Evolutionary conservation across 2,329 filamentous ascomycete species (phyloP).

Genomic region (Trichoderma asperellum): DNA sequence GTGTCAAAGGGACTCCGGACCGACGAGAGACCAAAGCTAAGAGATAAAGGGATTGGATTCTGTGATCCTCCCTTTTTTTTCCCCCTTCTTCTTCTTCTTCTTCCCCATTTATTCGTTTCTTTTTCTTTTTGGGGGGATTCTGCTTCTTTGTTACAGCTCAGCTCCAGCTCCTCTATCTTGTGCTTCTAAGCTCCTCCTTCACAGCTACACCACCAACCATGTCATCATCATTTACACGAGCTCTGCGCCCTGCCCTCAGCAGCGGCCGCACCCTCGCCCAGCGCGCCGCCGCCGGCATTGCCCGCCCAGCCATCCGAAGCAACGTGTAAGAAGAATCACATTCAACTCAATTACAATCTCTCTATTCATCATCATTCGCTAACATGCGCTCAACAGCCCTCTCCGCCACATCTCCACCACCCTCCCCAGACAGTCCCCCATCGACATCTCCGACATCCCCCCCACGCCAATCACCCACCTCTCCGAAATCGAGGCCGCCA

Average conservation of each 20-base stretch:
- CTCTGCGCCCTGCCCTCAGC: constrained; percentile 55
- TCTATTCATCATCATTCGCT: not conserved
- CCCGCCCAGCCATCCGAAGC: constrained; percentile 33
- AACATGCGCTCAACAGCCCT: constrained; percentile 36
- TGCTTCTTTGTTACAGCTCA: not conserved
- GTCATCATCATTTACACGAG: constrained; percentile 55
- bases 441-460: constrained; percentile 74
- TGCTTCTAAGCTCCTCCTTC: not conserved
- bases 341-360: not conserved
- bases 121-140: not conserved
- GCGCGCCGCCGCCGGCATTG: constrained; percentile 35
- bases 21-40: not conserved
- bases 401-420: constrained; percentile 65
- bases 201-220: constrained; percentile 28
- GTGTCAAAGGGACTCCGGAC: not conserved
- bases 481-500: constrained; percentile 85
- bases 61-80: not conserved
- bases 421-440: constrained; percentile 51
- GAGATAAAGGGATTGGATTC: not conserved
- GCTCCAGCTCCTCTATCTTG: not conserved
- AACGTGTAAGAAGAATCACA: constrained; percentile 35
- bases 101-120: not conserved
- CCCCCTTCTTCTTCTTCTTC: not conserved
- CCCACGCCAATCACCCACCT: constrained; percentile 93
- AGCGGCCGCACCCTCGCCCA: constrained; percentile 46